Percentiles rank a stretch among this genome's conserved stretches.
These are phyloP conservation scores for Chaetoscypha palmicola DNA, from an alignment of 2,329 filamentous ascomycete genomes.

Conservation along the genomic window DNA sequence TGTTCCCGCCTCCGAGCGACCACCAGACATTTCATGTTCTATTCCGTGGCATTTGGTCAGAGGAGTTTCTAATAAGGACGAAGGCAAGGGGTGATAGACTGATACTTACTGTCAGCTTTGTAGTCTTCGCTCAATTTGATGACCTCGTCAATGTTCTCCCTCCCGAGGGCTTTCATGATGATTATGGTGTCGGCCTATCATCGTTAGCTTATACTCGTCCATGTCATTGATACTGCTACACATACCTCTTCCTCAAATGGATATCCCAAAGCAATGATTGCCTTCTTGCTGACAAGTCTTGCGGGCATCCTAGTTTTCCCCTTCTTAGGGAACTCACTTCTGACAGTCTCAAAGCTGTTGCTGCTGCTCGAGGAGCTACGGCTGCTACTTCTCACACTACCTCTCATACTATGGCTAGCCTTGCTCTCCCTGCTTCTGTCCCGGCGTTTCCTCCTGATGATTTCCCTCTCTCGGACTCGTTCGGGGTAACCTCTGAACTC, in stretches of 20 bases:
- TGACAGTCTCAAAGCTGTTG: constrained; percentile 41
- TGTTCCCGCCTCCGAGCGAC: constrained; percentile 41
- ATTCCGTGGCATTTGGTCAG: neutral
- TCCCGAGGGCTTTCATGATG: constrained; percentile 76
- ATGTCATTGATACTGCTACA: constrained; percentile 4
- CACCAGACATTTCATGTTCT: constrained; percentile 31
- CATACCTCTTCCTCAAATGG: constrained; percentile 79
- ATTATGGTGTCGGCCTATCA: constrained; percentile 69
- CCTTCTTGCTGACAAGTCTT: constrained; percentile 70
- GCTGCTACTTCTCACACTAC: constrained; percentile 33
- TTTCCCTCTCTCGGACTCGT: constrained; percentile 54
- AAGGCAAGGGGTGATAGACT: constrained; percentile 2
- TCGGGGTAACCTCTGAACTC: constrained; percentile 59
- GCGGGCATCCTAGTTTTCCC: constrained; percentile 86
- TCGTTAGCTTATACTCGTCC: constrained; percentile 28
- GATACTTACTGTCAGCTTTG: constrained; percentile 11
- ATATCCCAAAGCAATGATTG: constrained; percentile 78
- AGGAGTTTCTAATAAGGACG: constrained; percentile 17
- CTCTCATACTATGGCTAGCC: constrained; percentile 20
- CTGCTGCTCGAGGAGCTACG: constrained; percentile 38
- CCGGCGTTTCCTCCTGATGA: constrained; percentile 43
- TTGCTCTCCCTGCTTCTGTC: constrained; percentile 32
- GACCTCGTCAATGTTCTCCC: constrained; percentile 86
- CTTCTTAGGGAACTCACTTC: constrained; percentile 65
- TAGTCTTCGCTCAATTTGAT: constrained; percentile 77